Base-by-base conservation (phyloP, 1,139 yeast species). In the Pichia sp. region DNA sequence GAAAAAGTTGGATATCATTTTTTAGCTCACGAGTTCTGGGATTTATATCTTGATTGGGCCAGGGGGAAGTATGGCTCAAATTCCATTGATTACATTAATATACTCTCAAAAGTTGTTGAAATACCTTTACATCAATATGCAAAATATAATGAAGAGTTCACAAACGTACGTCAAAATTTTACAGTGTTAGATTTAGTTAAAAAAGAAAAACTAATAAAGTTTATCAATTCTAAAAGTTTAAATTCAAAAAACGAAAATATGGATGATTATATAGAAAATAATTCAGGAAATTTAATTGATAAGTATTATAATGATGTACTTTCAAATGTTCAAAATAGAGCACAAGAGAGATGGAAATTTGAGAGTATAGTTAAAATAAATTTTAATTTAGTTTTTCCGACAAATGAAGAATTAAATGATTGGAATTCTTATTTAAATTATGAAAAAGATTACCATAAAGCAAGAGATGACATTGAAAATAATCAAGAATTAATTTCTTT, bases 41-140 rank as follows among this genome's bases (percentile, higher is more conserved):
- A 85, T 64, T 72, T 74, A 54, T 77, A 75, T 51, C 67, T 85
- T 34, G 79, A 73, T 27, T 80, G 77, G 69, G 80, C 77, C 54
- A 61, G 68, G 3, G 57, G 61, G 19, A 48, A 60, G 5, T 62
- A 64, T 18, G 69, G 67, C 16, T 57, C 58, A 13, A 64, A 66
- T 19, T 64, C 73, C 0, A 59, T 60, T 39, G 64, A 63, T 18
- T 64, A 76, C 9, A 60, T 75, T 7, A 56, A 60, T 8, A 61
- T 80, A 2, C 74, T 81, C 55, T 60, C 73, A 42, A 68, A 70
- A 49, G 68, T 83, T 11, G 69, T 80, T 9, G 64, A 62, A 19
- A 69, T 83, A 2, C 93, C 95, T 0, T 67, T 84, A 36, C 85
- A 86, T 66, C 87, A 84, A 60, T 85, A 86, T 63, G 80, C 91